Conservation (phyloP, 2,329 filamentous ascomycete genomes). For the Aspergillus ochraceoroseus region DNA sequence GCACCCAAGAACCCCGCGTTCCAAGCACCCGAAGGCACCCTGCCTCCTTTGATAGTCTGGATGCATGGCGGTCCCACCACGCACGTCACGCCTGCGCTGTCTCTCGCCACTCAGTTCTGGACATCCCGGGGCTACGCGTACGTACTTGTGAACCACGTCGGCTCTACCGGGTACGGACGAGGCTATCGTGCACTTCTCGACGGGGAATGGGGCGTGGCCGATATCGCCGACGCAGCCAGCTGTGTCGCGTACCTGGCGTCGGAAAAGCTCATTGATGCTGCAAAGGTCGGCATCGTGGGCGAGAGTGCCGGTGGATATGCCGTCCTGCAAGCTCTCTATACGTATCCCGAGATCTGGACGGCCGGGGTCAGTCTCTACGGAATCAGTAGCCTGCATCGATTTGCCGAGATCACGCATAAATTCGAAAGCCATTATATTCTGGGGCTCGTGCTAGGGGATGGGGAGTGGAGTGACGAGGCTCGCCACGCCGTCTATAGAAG, state of each 20-base stretch:
- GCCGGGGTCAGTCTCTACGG: conserved; percentile 50
- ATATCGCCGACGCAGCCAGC: conserved; percentile 50
- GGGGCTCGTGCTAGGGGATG: conserved; percentile 41
- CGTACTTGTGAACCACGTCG: conserved; percentile 50
- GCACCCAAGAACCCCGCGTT: conserved; percentile 48
- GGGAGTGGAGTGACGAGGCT: conserved; percentile 42
- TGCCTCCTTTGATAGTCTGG: conserved; percentile 49
- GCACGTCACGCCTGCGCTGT: conserved; percentile 43
- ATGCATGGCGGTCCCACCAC: conserved; percentile 52
- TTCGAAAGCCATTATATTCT: conserved; percentile 53
- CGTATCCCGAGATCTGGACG: conserved; percentile 47
- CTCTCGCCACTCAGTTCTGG: conserved; percentile 49
- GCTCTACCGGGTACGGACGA: conserved; percentile 50
- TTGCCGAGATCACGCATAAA: conserved; percentile 51
- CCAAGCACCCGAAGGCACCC: conserved; percentile 26
- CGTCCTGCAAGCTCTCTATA: conserved; percentile 48
- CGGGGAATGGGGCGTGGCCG: conserved; percentile 49
- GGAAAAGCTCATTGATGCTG: conserved; percentile 35
- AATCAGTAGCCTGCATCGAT: conserved; percentile 48
- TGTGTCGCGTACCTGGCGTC: conserved; percentile 43
- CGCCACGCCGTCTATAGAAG: too few species aligned
- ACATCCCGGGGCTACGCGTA: conserved; percentile 53
- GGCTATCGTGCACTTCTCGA: conserved; percentile 50
- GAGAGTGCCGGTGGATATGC: conserved; percentile 53
- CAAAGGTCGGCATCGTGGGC: conserved; percentile 48